Evolutionary conservation across 129 eudicot genomes (phyloP).

Genomic region (Flaveria trinervia): DNA sequence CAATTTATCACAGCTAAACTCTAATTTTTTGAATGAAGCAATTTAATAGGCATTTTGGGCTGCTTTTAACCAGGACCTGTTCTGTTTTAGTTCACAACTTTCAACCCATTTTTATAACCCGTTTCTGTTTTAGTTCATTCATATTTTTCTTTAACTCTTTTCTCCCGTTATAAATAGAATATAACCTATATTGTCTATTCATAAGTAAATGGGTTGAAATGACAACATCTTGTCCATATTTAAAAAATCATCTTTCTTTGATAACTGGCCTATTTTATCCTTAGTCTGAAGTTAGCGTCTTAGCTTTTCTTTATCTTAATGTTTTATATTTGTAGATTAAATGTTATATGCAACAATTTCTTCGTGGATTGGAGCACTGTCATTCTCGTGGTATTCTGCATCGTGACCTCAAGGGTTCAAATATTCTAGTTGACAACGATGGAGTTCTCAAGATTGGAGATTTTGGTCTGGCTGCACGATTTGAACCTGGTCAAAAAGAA

Average conservation of each 20-base stretch:
- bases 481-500: conserved; percentile 59
- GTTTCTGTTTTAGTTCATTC: too few relatives aligned
- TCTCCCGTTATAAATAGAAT: too few relatives aligned
- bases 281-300: background rate
- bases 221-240: background rate
- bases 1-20: background rate
- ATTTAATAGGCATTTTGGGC: background rate
- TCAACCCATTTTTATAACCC: background rate
- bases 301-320: background rate
- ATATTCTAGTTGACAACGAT: conserved; percentile 67
- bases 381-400: conserved; percentile 83
- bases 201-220: conserved; percentile 1
- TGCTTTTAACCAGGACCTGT: background rate
- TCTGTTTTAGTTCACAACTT: background rate
- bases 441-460: conserved; percentile 86
- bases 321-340: conserved; percentile 56
- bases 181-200: background rate
- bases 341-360: conserved; percentile 83
- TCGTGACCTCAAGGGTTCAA: conserved; percentile 93
- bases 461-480: conserved; percentile 84
- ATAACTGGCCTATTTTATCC: background rate
- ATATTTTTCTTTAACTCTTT: too few relatives aligned
- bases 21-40: background rate
- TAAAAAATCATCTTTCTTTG: background rate
- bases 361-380: conserved; percentile 84